Percentiles rank a stretch among this genome's conserved stretches.
phyloP scores from a whole-genome alignment of 163 green algal species.

The Scenedesmus sp. region DNA sequence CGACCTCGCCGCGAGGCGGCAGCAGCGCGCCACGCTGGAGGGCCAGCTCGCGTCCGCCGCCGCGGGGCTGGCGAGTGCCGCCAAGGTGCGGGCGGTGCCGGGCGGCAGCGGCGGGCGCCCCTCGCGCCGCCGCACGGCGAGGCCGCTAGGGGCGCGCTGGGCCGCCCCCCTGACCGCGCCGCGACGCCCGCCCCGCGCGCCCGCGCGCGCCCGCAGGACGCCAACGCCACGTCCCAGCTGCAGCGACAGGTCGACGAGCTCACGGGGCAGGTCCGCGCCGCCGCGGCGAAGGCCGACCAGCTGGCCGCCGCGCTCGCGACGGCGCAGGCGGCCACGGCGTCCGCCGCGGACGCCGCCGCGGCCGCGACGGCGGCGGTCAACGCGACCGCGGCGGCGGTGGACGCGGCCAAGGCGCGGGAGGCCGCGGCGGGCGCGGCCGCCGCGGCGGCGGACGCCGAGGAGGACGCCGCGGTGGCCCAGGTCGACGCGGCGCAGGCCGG shows the following conservation, averaged over 20 bases:
- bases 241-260: conserved; percentile 1
- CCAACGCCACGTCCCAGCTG: conserved; percentile 13
- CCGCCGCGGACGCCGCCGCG: background rate
- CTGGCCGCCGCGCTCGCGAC: background rate
- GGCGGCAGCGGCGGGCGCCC: too few species aligned
- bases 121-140: too few species aligned
- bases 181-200: too few species aligned
- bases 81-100: background rate
- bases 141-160: too few species aligned
- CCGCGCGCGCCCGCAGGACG: conserved; percentile 7
- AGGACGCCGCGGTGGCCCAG: background rate
- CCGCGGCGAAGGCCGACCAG: background rate
- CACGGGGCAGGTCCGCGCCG: background rate
- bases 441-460: conserved; percentile 11
- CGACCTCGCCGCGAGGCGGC: background rate
- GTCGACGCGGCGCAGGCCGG: background rate
- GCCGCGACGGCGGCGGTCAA: background rate
- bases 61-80: background rate
- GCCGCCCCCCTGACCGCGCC: too few species aligned
- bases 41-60: conserved; percentile 14
- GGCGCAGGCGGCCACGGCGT: conserved; percentile 7
- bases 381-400: background rate
- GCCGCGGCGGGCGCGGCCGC: background rate
- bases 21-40: conserved; percentile 7
- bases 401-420: background rate